Evolutionary conservation across 2,329 filamentous ascomycete species (phyloP).

Genomic region (Phialophora expanda): DNA sequence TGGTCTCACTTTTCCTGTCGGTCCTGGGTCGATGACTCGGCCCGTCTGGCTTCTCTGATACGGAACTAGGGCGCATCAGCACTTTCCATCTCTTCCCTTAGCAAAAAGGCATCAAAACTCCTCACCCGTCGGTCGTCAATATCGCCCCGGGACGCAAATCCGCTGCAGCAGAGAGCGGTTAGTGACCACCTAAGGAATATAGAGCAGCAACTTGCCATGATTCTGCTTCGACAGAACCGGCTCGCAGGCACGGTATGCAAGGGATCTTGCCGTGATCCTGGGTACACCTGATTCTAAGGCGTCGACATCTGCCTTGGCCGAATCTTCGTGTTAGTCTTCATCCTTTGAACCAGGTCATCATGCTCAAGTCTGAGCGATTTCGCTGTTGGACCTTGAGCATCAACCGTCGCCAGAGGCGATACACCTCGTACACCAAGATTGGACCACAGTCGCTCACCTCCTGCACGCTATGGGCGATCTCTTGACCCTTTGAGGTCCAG

Average conservation of each 20-base stretch:
- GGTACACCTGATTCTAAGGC: neutral
- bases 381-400: too few species aligned
- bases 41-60: constrained; percentile 3
- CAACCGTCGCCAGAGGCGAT: neutral
- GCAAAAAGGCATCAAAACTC: neutral
- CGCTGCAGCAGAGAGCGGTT: neutral
- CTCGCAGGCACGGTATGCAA: constrained; percentile 6
- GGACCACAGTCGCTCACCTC: neutral
- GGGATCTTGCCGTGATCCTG: constrained; percentile 7
- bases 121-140: neutral
- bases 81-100: neutral
- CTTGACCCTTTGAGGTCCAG: constrained; percentile 1
- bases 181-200: neutral
- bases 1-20: too few species aligned
- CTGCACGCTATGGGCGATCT: constrained; percentile 12
- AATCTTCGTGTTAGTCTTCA: neutral
- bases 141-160: neutral
- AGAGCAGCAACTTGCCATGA: neutral
- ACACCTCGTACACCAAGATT: neutral
- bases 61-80: constrained; percentile 1
- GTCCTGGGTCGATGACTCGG: too few species aligned
- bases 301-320: neutral
- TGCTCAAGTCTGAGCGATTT: too few species aligned
- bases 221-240: constrained; percentile 9
- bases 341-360: too few species aligned